Conservation (phyloP, 768 basidiomycete genomes). For the Termitomyces sp. region DNA sequence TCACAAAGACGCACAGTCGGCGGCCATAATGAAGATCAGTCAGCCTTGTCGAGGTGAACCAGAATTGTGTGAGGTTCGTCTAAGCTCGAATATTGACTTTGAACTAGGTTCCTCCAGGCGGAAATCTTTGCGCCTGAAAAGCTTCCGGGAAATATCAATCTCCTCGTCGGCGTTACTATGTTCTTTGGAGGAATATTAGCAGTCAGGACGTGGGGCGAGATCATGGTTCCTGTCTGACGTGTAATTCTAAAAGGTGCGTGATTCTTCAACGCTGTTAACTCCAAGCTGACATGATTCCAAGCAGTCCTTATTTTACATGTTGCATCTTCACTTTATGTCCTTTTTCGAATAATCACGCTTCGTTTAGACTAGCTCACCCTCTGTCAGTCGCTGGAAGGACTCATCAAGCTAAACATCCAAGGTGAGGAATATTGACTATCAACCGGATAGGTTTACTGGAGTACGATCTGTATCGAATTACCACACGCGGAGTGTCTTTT, state of each 20-base stretch:
- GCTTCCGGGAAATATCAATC: constrained; percentile 65
- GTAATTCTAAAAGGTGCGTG: constrained; percentile 2
- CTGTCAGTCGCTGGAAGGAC: background rate
- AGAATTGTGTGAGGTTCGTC: background rate
- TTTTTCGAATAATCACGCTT: background rate
- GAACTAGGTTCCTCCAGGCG: constrained; percentile 42
- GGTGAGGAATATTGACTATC: background rate
- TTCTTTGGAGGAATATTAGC: constrained; percentile 68
- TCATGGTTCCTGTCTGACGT: constrained; percentile 61
- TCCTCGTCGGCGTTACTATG: constrained; percentile 56
- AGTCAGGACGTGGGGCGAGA: constrained; percentile 72
- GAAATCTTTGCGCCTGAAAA: constrained; percentile 73
- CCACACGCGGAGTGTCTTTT: background rate
- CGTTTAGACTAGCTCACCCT: background rate
- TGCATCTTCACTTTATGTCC: background rate
- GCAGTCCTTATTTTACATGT: background rate
- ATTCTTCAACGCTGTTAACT: background rate
- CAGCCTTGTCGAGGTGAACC: constrained; percentile 43
- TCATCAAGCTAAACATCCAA: background rate
- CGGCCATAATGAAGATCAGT: constrained; percentile 65
- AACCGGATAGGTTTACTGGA: background rate
- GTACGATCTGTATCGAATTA: background rate
- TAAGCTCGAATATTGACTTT: background rate
- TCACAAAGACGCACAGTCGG: constrained; percentile 38
- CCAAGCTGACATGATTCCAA: background rate